Base-by-base conservation (phyloP, 176 grass and related monocot genomes). In the Rhynchospora pubera region DNA sequence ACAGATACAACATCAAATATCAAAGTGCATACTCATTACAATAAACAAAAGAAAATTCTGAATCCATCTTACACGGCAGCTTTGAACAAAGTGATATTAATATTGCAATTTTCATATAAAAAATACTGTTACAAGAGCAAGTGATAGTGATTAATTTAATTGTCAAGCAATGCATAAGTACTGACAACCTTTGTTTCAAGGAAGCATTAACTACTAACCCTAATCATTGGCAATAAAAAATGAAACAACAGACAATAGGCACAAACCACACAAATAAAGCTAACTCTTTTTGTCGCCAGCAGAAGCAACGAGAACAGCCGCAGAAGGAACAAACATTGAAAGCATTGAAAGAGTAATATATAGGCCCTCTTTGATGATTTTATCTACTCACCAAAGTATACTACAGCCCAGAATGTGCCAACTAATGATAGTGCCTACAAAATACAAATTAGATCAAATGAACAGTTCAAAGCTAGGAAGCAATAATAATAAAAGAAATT, bases 281-380 rank as follows among this genome's bases (percentile, higher is more conserved):
- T 91, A 86, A 84, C 62, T 85, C 74, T 23, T 99, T 78, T 91
- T 93, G 69, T 99, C 87, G 12, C 91, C 97, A 71, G 97, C 88
- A 9, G 97, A 99, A 90, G 91, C 97, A 93, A 99, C 93, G 18
- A 99, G 93, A 73, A 88, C 62, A 1, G 75, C 91, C 0, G 96
- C 97, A 0, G 97, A 93, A 1, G 45, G 16, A 0, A 99, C 44
- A 44, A 99, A 99, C 97, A 99, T 99, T 22, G 83, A 88, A 24
- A 99, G 30, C 93, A 99, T 93, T 75, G 82, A 86, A 19, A 86
- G 0, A 99, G 90, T 77, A 96, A 45, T 32, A 73, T 63, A 13
- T 99, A 99, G 0, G 97, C 82, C 56, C 46, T 87, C 34, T 78
- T 87, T 14, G 66, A 87, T 51, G 85, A 87, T 52, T 71, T 86